Evolutionary conservation across 169 alveolate species (phyloP).

Genomic region (Plasmodium fragile): DNA sequence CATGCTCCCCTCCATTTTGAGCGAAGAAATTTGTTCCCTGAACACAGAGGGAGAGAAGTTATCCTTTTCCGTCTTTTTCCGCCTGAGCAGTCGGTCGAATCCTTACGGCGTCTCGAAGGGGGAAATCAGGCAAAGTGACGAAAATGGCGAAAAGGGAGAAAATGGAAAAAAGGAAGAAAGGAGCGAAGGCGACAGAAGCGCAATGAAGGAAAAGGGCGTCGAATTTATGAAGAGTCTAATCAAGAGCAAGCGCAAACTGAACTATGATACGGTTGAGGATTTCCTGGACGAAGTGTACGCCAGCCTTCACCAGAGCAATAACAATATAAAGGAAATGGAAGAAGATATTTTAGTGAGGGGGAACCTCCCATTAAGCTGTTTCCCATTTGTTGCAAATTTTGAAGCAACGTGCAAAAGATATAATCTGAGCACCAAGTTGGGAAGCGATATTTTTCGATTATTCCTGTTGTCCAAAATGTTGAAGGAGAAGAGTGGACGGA

Average conservation of each 20-base stretch:
- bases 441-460: constrained; percentile 65
- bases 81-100: constrained; percentile 30
- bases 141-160: not conserved
- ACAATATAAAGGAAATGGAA: not conserved
- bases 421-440: constrained; percentile 19
- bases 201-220: not conserved
- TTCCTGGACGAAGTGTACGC: constrained; percentile 39
- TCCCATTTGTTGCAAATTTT: constrained; percentile 15
- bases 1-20: constrained; percentile 91
- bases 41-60: constrained; percentile 89
- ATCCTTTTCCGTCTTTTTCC: constrained; percentile 89
- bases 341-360: constrained; percentile 40
- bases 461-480: constrained; percentile 37
- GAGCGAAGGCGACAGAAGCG: not conserved
- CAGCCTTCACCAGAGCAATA: not conserved
- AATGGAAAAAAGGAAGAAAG: not conserved
- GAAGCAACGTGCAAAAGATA: constrained; percentile 15
- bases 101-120: constrained; percentile 18
- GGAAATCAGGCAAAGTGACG: not conserved
- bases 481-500: constrained; percentile 46
- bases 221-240: constrained; percentile 29
- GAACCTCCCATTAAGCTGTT: not conserved
- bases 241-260: constrained; percentile 24
- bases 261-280: constrained; percentile 50
- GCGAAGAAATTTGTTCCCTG: constrained; percentile 91